Base-by-base conservation (phyloP, 2,329 filamentous ascomycete species). In the Furcasterigmium sp. region DNA sequence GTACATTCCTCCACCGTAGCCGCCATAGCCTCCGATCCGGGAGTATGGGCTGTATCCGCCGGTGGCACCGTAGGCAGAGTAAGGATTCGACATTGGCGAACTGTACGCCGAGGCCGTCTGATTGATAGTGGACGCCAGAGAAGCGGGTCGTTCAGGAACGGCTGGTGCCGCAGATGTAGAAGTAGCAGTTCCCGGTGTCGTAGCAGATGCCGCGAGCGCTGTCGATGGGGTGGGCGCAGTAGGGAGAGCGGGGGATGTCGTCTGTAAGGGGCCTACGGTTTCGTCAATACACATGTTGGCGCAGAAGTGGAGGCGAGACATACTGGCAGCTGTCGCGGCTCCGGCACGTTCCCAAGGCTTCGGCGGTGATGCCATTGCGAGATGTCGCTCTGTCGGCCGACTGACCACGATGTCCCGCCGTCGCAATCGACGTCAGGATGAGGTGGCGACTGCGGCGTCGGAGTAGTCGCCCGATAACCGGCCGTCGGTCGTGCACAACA, bases 341-440 rank as follows among this genome's bases (percentile, higher is more conserved):
- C 84, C 85, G 52, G 84, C 78, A 64, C 85, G 80, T 70, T 98
- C 93, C 93, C 93, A 98, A 37, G 93, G 93, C 70, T 98, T 98
- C 44, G 93, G 93, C 60, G 93, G 93, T 65, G 91, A 96, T 51
- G 78, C 78, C 75, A 82, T 82, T 50, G 28, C 47, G 39, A 19
- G 18, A 37, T 40, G n/a, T 35, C 32, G 18, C 32, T 15, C 32
- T 17, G 17, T 17, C n/a, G 32, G 15, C 32, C 11, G 32, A 15
- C n/a, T 17, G 11, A 11, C 15, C 13, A 15, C 36, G 25, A 38
- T 15, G 9, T n/a, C 20, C 9, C 17, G 9, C n/a, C 19, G 36
- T 14, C 36, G 19, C 2, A 14, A 19, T n/a, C 36, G 36, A 28
- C 36, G 20, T 28, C 11, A 3, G 13, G 15, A 9, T 8, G 35